Base-by-base conservation (phyloP, 2,329 filamentous ascomycete species). In the Fusarium acutatum region DNA sequence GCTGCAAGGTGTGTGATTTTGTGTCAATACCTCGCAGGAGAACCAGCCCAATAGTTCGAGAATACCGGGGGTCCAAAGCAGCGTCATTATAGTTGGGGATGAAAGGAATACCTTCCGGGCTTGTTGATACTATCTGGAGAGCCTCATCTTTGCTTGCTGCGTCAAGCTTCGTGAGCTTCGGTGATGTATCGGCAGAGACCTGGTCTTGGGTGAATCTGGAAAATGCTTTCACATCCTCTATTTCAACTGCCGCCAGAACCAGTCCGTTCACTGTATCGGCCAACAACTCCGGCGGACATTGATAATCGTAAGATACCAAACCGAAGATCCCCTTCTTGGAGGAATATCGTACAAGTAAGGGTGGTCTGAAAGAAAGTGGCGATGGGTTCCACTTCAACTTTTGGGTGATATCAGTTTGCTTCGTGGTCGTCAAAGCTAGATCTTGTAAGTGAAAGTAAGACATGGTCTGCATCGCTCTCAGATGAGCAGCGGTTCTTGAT, bases 381-480 rank as follows among this genome's bases (percentile, higher is more conserved):
- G 82, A 84, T 0, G 85, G 67, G 58, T 87, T 82, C 88, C 90
- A 93, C 49, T 78, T 80, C 26, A 81, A 54, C 11, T 68, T 71
- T 6, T 54, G 13, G 3, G 26, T n/a, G 17, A 32, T 11, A 13
- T 66, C 60, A 22, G 50, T 30, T 7, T 60, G 38, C 60, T 72
- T 68, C 37, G 46, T 72, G 4, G 57, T 52, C 34, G 60, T 43
- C 67, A 15, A 84, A 73, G 8, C 53, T 34, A 49, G 22, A 12
- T 69, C 60, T 40, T 78, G 67, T 17, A 75, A 40, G 78, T 96
- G 94, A 77, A 96, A 94, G 75, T 95, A 96, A 0, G 93, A 91
- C 86, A 94, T 91, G n/a, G 87, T 89, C 74, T 95, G 92, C 92
- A 96, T 94, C 11, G 88, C 87, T 57, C 92, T 85, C 6, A 94